Percentiles rank a stretch among this genome's conserved stretches.
Conservation (phyloP, 2,329 filamentous ascomycete species). For the Herpotrichia juniperi region DNA sequence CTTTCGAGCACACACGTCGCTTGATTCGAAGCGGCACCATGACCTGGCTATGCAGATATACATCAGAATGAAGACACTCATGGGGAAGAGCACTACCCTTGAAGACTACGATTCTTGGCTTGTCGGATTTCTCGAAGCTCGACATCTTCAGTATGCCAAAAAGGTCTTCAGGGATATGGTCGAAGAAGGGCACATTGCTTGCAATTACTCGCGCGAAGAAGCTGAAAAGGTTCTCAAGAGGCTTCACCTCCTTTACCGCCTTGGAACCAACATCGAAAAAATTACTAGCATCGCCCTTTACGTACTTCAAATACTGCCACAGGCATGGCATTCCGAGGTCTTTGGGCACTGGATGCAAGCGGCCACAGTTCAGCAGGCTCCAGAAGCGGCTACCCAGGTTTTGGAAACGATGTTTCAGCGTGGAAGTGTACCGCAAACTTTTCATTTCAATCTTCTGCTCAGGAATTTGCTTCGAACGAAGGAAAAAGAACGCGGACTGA, state of each 20-base stretch:
- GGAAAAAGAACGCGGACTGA: constrained; percentile 22
- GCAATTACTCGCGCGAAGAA: constrained; percentile 44
- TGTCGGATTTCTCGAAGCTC: constrained; percentile 70
- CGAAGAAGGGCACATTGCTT: constrained; percentile 54
- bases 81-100: constrained; percentile 67
- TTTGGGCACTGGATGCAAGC: constrained; percentile 89
- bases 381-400: constrained; percentile 72
- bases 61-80: constrained; percentile 64
- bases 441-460: constrained; percentile 82
- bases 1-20: constrained; percentile 69
- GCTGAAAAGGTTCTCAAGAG: constrained; percentile 29
- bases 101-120: constrained; percentile 79
- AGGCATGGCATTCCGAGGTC: constrained; percentile 73
- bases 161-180: constrained; percentile 91
- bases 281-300: constrained; percentile 39
- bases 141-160: constrained; percentile 70
- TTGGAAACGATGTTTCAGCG: constrained; percentile 76
- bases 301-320: constrained; percentile 60
- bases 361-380: constrained; percentile 68
- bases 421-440: constrained; percentile 70
- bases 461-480: constrained; percentile 72
- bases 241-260: constrained; percentile 33
- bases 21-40: constrained; percentile 48
- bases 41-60: constrained; percentile 56
- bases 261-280: constrained; percentile 34